phyloP scores from a whole-genome alignment of 2,329 filamentous ascomycete genomes.

The Mollisiaceae sp. region DNA sequence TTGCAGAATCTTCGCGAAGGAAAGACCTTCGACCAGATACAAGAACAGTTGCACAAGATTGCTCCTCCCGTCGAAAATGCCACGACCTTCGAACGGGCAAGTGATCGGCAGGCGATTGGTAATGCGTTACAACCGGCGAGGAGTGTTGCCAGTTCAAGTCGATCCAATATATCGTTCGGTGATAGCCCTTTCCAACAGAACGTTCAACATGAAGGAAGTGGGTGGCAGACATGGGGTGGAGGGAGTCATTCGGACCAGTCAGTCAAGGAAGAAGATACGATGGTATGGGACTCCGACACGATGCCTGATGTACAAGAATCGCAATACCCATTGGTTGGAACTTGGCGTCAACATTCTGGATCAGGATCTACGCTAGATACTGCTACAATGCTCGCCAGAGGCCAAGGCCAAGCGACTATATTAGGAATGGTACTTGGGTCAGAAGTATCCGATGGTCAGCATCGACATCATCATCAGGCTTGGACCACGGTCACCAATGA shows the following conservation, averaged over 20 bases:
- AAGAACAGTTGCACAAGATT: conserved; percentile 55
- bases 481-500: conserved; percentile 70
- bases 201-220: conserved; percentile 28
- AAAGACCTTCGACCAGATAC: conserved; percentile 59
- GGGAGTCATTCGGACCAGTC: background rate
- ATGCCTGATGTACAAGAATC: conserved; percentile 44
- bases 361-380: conserved; percentile 23
- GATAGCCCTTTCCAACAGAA: conserved; percentile 31
- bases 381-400: conserved; percentile 47
- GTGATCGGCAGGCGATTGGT: conserved; percentile 41
- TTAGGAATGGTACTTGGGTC: conserved; percentile 66
- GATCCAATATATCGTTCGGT: conserved; percentile 49
- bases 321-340: conserved; percentile 54
- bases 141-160: conserved; percentile 54
- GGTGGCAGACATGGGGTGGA: conserved; percentile 24
- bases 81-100: conserved; percentile 42
- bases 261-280: conserved; percentile 30
- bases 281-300: conserved; percentile 40
- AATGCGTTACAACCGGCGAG: conserved; percentile 40
- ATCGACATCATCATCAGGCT: conserved; percentile 69
- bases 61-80: conserved; percentile 38
- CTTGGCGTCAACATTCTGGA: conserved; percentile 27
- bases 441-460: conserved; percentile 70
- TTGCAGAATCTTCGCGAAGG: conserved; percentile 58
- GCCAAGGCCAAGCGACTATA: conserved; percentile 51